Evolutionary conservation across 441 rosid species (phyloP), one percentile per base, ranked within the genome.

Genomic region (Raphanus hybrid): DNA sequence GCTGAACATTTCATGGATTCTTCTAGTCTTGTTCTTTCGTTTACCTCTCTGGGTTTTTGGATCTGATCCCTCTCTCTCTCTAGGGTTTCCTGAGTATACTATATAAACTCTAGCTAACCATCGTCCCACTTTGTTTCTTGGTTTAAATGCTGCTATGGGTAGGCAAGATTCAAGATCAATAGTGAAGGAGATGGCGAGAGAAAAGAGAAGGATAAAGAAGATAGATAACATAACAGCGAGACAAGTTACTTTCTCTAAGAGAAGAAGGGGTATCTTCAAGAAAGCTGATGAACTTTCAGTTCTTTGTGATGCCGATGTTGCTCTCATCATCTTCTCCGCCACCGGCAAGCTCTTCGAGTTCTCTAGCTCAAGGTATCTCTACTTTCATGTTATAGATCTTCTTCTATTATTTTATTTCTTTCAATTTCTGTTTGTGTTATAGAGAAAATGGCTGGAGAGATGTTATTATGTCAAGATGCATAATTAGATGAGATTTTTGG

Each of bases 251-350:
- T 90, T 94, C 74, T 91, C 95, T 3, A 94, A 94, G 85, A 84
- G 98, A 70, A 75, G 97, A 67, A 86, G 92, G 68, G 98, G 98
- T 52, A 85, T 94, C 62, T 89, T 94, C 78, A 94, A 94, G 84
- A 94, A 92, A 83, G 97, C 98, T 0, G 90, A 89, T 82, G 98
- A 92, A 86, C 93, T 92, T 63, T 83, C 98, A 2, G 86, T 93
- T 79, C 94, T 93, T 26, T 93, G 98, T 23, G 98, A 93, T 75
- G 96, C 98, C 2, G 97, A 93, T 76, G 98, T 93, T 67, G 98
- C 88, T 74, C 89, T 93, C 64, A 81, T 93, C 82, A 78, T 94
- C 82, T 94, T 94, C 89, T 90, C 98, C 7, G 81, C 97, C 62
- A 85, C 92, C 3, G 96, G 96, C 58, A 94, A 87, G 86, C 87